Evolutionary conservation across 1,284 basidiomycete species (phyloP).

Genomic region (Schizophyllum amplum): DNA sequence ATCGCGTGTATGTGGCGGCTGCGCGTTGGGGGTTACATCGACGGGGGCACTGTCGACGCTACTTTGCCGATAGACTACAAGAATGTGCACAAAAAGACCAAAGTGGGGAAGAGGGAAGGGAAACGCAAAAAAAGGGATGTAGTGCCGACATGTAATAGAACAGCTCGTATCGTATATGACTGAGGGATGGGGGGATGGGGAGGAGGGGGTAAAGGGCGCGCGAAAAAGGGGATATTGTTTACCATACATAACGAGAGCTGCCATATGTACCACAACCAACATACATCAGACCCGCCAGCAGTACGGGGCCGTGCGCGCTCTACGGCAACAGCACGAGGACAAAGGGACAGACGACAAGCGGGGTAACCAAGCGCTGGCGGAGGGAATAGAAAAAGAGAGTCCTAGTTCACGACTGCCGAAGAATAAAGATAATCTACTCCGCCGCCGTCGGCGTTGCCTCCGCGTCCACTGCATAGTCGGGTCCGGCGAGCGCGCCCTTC

Average conservation of each 20-base stretch:
- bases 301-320: neutral
- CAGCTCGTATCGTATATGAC: neutral
- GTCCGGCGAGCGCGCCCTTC: conserved; percentile 59
- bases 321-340: neutral
- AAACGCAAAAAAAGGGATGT: too few species aligned
- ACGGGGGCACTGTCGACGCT: too few species aligned
- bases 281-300: neutral
- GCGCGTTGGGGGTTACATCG: neutral
- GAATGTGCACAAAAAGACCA: too few species aligned
- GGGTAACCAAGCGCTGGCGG: conserved; percentile 2
- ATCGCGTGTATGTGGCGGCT: neutral
- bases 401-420: conserved; percentile 11
- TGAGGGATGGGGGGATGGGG: neutral
- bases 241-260: too few species aligned
- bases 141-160: neutral
- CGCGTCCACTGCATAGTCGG: conserved; percentile 24
- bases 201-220: neutral
- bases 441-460: neutral
- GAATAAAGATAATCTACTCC: conserved; percentile 8
- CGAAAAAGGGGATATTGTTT: too few species aligned
- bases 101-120: too few species aligned
- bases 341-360: neutral
- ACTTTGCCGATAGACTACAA: too few species aligned
- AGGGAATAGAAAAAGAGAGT: conserved; percentile 1
- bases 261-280: too few species aligned